Conservation (phyloP, 73 alveolate genomes). For the Tetrahymena borealis region DNA sequence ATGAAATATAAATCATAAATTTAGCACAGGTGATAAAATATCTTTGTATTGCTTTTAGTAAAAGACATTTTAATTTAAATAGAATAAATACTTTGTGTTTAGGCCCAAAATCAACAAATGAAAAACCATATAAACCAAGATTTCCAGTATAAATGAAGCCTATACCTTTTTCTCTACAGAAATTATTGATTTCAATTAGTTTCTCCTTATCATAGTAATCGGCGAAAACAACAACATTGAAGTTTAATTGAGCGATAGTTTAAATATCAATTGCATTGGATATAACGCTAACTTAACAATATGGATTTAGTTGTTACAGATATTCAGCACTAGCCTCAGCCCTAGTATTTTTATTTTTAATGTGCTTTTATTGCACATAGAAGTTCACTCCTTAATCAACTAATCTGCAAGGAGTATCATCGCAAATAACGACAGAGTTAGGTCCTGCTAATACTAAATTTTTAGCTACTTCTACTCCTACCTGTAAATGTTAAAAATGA, state of each 20-base stretch:
- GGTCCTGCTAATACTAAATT: constrained; percentile 98
- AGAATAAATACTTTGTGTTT: constrained; percentile 26
- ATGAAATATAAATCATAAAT: too few species aligned
- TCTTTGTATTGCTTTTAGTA: too few species aligned
- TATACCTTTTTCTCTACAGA: constrained; percentile 64
- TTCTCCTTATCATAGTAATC: constrained; percentile 70
- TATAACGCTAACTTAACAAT: constrained; percentile 72
- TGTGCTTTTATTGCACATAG: constrained; percentile 82
- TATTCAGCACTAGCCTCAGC: constrained; percentile 83
- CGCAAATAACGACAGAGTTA: constrained; percentile 79
- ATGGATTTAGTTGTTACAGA: constrained; percentile 91
- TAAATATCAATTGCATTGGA: constrained; percentile 38
- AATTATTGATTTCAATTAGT: constrained; percentile 61
- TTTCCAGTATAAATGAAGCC: constrained; percentile 76
- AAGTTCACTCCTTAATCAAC: constrained; percentile 94
- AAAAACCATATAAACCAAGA: constrained; percentile 84
- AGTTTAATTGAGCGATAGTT: constrained; percentile 22
- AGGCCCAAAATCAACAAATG: constrained; percentile 93
- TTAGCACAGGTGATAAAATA: too few species aligned
- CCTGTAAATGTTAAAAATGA: neutral
- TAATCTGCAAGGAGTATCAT: constrained; percentile 48
- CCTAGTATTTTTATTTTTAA: constrained; percentile 64
- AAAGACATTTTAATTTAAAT: neutral
- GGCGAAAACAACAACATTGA: constrained; percentile 75
- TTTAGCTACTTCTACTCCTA: constrained; percentile 95